Evolutionary conservation across 352 stramenopile species (phyloP).

Genomic region (Pythium insidiosum): DNA sequence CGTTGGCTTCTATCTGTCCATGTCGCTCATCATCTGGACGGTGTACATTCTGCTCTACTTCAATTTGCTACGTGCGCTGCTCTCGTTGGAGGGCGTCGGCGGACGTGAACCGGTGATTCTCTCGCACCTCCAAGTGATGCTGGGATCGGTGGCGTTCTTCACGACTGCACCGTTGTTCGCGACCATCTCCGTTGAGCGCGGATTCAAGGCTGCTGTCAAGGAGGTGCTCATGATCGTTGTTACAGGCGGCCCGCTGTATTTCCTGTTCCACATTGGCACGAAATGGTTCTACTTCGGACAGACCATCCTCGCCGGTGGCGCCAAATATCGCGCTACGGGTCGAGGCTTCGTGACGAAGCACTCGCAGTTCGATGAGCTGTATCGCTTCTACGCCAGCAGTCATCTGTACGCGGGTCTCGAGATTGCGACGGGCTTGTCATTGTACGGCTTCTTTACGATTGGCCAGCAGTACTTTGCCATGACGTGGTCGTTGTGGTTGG

Average conservation of each 20-base stretch:
- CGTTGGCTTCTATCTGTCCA: slow-evolving; percentile 98
- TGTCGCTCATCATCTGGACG: slow-evolving; percentile 96
- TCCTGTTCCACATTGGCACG: slow-evolving; percentile 99
- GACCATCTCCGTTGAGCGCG: slow-evolving; percentile 96
- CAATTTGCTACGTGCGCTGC: slow-evolving; percentile 91
- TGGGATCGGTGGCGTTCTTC: slow-evolving; percentile 95
- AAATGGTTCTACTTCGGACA: slow-evolving; percentile 99
- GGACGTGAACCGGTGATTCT: slow-evolving; percentile 90
- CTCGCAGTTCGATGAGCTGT: slow-evolving; percentile 97
- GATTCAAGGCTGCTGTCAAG: slow-evolving; percentile 92
- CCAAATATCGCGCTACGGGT: slow-evolving; percentile 97
- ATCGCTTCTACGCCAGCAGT: slow-evolving; percentile 96
- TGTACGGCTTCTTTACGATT: slow-evolving; percentile 93
- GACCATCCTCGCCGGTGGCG: slow-evolving; percentile 96
- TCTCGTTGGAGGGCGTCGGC: slow-evolving; percentile 89
- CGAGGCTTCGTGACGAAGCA: slow-evolving; percentile 99
- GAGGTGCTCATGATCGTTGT: slow-evolving; percentile 95
- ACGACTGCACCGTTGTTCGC: slow-evolving; percentile 96
- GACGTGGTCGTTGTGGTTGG: slow-evolving; percentile 98
- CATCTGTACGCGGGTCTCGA: slow-evolving; percentile 96
- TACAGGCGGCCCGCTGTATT: slow-evolving; percentile 97
- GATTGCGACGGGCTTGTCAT: slow-evolving; percentile 84
- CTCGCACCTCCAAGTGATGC: slow-evolving; percentile 94
- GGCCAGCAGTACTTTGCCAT: slow-evolving; percentile 94
- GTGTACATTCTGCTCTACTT: slow-evolving; percentile 97